phyloP scores from a whole-genome alignment of 2,329 filamentous ascomycete genomes.

The Rutstroemia sp. region DNA sequence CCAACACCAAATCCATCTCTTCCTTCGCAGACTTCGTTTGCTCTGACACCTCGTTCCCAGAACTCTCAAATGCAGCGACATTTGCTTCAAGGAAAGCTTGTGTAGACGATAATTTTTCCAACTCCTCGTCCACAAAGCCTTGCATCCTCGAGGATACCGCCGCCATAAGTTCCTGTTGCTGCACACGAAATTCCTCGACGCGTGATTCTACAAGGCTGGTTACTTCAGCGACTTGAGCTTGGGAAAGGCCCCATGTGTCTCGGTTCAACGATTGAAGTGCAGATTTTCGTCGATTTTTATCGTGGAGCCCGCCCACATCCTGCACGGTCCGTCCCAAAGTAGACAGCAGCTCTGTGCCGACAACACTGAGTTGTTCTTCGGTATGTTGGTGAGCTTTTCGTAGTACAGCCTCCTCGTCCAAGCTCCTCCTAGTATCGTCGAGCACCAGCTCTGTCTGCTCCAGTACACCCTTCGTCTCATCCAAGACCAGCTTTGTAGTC shows the following conservation, averaged over 20 bases:
- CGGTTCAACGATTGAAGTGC: conserved; percentile 77
- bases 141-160: conserved; percentile 66
- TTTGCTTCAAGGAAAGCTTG: conserved; percentile 66
- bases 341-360: conserved; percentile 69
- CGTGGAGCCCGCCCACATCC: conserved; percentile 75
- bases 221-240: conserved; percentile 67
- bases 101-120: conserved; percentile 62
- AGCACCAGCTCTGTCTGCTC: conserved; percentile 85
- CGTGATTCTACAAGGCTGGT: conserved; percentile 70
- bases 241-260: conserved; percentile 68
- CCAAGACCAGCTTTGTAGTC: conserved; percentile 60
- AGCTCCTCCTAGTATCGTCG: conserved; percentile 62
- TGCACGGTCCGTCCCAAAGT: conserved; percentile 71
- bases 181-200: conserved; percentile 62
- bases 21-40: conserved; percentile 66
- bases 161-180: conserved; percentile 65
- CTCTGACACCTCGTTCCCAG: conserved; percentile 59
- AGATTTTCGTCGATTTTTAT: conserved; percentile 79
- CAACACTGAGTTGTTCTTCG: conserved; percentile 64
- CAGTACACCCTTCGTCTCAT: conserved; percentile 72
- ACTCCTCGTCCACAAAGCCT: conserved; percentile 66
- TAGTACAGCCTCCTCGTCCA: conserved; percentile 73
- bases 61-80: conserved; percentile 57
- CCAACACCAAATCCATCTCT: conserved; percentile 83
- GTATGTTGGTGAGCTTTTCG: conserved; percentile 82